Conservation (phyloP, 108 stramenopile genomes). For the Nitzschia putrida region DNA sequence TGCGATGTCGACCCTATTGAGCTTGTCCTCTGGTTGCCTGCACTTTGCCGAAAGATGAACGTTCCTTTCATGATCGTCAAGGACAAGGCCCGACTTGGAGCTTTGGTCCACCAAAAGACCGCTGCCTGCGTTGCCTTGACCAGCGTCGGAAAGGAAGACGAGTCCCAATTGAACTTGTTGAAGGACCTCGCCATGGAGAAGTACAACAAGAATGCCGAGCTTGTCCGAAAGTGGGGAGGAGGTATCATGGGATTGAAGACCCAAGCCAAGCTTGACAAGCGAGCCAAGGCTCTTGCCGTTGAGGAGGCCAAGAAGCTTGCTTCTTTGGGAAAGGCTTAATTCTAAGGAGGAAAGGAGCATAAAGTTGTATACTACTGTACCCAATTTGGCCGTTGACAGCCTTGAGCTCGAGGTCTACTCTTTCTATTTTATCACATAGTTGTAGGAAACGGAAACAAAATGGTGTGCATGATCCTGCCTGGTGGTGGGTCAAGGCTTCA, state of each 20-base stretch:
- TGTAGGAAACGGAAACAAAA: conserved; percentile 9
- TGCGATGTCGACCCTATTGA: conserved; percentile 99
- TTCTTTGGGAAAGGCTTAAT: conserved; percentile 73
- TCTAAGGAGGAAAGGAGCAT: conserved; percentile 5
- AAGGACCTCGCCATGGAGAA: conserved; percentile 82
- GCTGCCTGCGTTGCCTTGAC: conserved; percentile 89
- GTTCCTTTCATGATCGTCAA: conserved; percentile 99
- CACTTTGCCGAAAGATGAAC: conserved; percentile 98
- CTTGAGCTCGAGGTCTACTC: conserved; percentile 44
- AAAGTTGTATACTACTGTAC: conserved; percentile 26
- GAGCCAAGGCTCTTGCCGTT: conserved; percentile 90
- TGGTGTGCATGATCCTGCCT: conserved; percentile 67
- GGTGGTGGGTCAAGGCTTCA: conserved; percentile 80
- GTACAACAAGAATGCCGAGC: conserved; percentile 94
- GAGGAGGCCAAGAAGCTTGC: conserved; percentile 98
- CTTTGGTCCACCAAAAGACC: conserved; percentile 96
- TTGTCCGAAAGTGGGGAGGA: conserved; percentile 96
- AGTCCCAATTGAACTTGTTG: conserved; percentile 81
- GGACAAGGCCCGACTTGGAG: conserved; percentile 98
- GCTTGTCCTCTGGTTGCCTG: conserved; percentile 98
- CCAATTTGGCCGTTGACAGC: conserved; percentile 51
- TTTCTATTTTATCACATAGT: conserved; percentile 20
- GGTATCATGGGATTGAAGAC: conserved; percentile 99
- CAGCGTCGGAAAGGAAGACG: conserved; percentile 90
- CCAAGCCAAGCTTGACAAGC: conserved; percentile 96